phyloP scores from a whole-genome alignment of 1,139 yeast species.

The Candida sanyaensis region DNA sequence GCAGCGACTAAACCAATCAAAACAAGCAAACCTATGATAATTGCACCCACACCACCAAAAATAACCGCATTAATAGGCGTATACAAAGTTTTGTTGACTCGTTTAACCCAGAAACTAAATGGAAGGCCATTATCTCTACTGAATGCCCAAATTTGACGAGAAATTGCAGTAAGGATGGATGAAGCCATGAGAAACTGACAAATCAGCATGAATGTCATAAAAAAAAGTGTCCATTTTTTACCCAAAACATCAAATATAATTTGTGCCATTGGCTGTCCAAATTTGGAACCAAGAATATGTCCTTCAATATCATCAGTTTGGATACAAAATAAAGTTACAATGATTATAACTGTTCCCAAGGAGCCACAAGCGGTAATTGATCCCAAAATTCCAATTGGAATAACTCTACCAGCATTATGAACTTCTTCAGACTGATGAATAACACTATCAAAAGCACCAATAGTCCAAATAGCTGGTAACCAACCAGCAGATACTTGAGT shows the following conservation, averaged over 20 bases:
- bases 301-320: slow-evolving; percentile 46
- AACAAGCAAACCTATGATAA: slow-evolving; percentile 53
- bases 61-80: slow-evolving; percentile 59
- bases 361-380: slow-evolving; percentile 57
- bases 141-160: slow-evolving; percentile 39
- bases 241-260: slow-evolving; percentile 65
- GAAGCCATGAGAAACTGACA: slow-evolving; percentile 69
- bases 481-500: slow-evolving; percentile 54
- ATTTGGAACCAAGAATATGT: slow-evolving; percentile 39
- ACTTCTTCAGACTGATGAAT: slow-evolving; percentile 77
- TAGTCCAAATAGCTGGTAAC: slow-evolving; percentile 69
- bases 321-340: slow-evolving; percentile 57
- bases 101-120: slow-evolving; percentile 43
- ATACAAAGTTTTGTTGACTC: slow-evolving; percentile 33
- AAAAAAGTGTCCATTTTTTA: slow-evolving; percentile 65
- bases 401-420: slow-evolving; percentile 61
- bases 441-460: slow-evolving; percentile 70
- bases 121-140: slow-evolving; percentile 46
- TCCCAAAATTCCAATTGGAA: slow-evolving; percentile 59
- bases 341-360: slow-evolving; percentile 58
- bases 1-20: slow-evolving; percentile 59
- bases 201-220: slow-evolving; percentile 57
- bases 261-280: slow-evolving; percentile 65
- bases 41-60: slow-evolving; percentile 45
- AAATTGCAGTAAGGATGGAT: slow-evolving; percentile 37